Conservation (phyloP, 2,329 filamentous ascomycete species). For the Cercospora zeina region DNA sequence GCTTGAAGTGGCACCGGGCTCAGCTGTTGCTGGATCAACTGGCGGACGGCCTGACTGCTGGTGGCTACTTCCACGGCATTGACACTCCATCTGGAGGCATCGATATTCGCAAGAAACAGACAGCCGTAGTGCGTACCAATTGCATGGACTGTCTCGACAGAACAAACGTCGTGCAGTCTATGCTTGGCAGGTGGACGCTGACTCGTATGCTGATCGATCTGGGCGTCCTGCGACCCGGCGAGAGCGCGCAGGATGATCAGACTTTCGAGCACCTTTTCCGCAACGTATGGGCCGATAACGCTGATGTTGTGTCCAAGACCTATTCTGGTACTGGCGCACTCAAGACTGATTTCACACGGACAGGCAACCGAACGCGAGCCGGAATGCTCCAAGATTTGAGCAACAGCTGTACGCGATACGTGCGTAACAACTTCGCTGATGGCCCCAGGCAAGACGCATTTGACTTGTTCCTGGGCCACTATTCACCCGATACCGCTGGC, state of each 20-base stretch:
- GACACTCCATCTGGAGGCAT: conserved; percentile 79
- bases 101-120: conserved; percentile 79
- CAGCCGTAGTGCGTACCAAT: conserved; percentile 90
- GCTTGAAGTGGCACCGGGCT: conserved; percentile 87
- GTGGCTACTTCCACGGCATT: conserved; percentile 89
- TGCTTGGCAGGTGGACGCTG: conserved; percentile 86
- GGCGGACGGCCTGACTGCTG: conserved; percentile 70
- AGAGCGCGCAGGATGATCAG: conserved; percentile 75
- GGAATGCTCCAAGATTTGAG: conserved; percentile 84
- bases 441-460: conserved; percentile 94
- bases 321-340: conserved; percentile 96
- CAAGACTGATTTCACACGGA: conserved; percentile 98
- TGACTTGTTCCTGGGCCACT: conserved; percentile 86
- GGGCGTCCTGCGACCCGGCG: conserved; percentile 73
- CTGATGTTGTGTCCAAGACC: conserved; percentile 86
- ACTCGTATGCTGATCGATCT: conserved; percentile 85
- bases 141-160: conserved; percentile 99
- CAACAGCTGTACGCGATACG: conserved; percentile 85
- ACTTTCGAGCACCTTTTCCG: conserved; percentile 90
- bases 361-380: conserved; percentile 79
- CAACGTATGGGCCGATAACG: conserved; percentile 98
- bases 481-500: conserved; percentile 71
- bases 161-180: conserved; percentile 96
- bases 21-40: conserved; percentile 82
- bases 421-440: conserved; percentile 91